These are phyloP conservation scores for Aspergillus amoenus DNA, from an alignment of 2,329 filamentous ascomycete species.

Conservation along the genomic window DNA sequence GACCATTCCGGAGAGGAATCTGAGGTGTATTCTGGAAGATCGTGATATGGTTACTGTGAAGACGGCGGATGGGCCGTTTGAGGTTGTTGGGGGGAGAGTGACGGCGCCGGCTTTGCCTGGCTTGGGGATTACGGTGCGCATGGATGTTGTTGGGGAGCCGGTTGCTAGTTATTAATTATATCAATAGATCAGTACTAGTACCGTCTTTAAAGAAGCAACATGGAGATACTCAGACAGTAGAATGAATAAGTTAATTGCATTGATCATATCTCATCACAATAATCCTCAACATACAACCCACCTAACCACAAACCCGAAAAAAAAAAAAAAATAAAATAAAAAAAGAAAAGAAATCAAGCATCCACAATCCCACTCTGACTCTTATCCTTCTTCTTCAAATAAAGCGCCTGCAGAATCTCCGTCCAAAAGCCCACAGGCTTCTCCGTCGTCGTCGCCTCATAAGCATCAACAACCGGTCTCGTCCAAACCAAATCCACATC, in stretches of 20 bases:
- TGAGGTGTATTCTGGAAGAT: constrained; percentile 13
- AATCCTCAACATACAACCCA: too few species aligned
- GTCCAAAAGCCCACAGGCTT: neutral
- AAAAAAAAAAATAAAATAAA: too few species aligned
- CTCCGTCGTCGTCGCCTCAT: neutral
- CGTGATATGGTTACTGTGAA: constrained; percentile 23
- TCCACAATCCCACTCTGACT: too few species aligned
- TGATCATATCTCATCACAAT: too few species aligned
- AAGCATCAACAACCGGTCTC: neutral
- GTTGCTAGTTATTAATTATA: constrained; percentile 12
- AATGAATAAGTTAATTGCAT: too few species aligned
- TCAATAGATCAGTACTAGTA: too few species aligned
- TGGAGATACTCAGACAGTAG: too few species aligned
- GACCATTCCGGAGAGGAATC: constrained; percentile 16
- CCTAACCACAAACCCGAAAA: too few species aligned
- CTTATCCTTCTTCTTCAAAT: neutral
- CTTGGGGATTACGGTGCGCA: constrained; percentile 9
- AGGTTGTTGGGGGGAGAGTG: constrained; percentile 8
- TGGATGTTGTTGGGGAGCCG: constrained; percentile 14
- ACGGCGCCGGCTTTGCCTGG: constrained; percentile 12
- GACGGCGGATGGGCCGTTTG: constrained; percentile 21
- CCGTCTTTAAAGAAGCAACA: too few species aligned
- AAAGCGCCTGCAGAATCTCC: neutral
- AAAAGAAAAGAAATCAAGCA: too few species aligned
- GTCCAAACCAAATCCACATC: neutral